These are phyloP conservation scores for Aspergillus sp. DNA, from an alignment of 2,329 filamentous ascomycete species.

Conservation along the genomic window DNA sequence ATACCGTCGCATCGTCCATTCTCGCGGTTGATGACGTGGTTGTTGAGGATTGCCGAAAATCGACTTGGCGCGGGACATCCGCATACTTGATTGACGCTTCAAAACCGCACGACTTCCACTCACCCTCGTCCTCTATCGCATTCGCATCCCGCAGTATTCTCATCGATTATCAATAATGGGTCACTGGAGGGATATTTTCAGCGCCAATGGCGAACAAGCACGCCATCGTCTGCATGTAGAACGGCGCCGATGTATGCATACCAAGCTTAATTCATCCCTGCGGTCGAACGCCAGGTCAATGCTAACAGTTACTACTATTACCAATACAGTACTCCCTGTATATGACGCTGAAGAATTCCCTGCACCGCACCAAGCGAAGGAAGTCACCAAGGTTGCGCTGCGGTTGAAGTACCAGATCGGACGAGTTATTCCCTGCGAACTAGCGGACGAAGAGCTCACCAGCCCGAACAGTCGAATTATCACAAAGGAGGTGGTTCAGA, in stretches of 20 bases:
- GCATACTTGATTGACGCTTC: no score
- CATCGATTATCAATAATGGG: slow-evolving; percentile 23
- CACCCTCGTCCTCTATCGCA: neutral
- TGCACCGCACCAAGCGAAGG: slow-evolving; percentile 62
- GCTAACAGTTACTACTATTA: no score
- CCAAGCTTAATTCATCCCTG: slow-evolving; percentile 8
- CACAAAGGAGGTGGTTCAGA: slow-evolving; percentile 67
- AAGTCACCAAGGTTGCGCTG: slow-evolving; percentile 83
- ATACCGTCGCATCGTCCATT: no score
- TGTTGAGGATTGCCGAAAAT: neutral
- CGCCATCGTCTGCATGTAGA: slow-evolving; percentile 30
- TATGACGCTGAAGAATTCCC: slow-evolving; percentile 34
- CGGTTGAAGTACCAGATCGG: slow-evolving; percentile 87
- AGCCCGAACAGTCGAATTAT: slow-evolving; percentile 78
- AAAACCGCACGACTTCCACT: neutral
- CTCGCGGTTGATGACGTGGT: neutral
- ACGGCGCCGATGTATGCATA: slow-evolving; percentile 32
- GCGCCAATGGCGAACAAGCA: slow-evolving; percentile 17
- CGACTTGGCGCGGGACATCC: neutral
- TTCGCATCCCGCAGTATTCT: neutral
- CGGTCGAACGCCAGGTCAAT: no score
- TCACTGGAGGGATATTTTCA: slow-evolving; percentile 30
- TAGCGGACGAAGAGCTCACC: slow-evolving; percentile 67
- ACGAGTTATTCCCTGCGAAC: slow-evolving; percentile 79
- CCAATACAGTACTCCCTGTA: slow-evolving; percentile 34